Conservation (phyloP, 176 grass and related monocot genomes). For the Tuctoria greenei region DNA sequence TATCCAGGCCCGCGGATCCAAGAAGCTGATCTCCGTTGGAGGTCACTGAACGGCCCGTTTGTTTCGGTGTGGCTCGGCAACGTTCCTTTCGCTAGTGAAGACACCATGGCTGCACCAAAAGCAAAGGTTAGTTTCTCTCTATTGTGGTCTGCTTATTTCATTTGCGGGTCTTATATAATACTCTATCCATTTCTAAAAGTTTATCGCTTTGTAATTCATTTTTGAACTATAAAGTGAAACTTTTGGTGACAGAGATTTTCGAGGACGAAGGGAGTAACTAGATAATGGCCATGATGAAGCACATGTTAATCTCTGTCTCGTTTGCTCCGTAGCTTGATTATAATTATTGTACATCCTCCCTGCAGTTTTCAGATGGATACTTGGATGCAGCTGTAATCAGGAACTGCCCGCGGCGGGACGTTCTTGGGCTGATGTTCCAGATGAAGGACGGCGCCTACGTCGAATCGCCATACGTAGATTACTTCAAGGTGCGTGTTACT, state of each 20-base stretch:
- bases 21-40: conserved; percentile 58
- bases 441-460: conserved; percentile 72
- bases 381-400: conserved; percentile 81
- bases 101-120: conserved; percentile 76
- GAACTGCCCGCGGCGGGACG: conserved; percentile 69
- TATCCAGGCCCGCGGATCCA: conserved; percentile 57
- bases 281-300: background rate
- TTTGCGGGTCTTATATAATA: too few species aligned
- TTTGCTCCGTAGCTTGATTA: background rate
- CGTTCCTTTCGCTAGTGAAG: conserved; percentile 70
- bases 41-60: conserved; percentile 82
- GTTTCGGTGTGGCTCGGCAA: conserved; percentile 83
- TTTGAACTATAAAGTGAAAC: too few species aligned
- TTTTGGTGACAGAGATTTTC: too few species aligned
- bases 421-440: conserved; percentile 57
- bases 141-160: background rate
- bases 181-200: too few species aligned
- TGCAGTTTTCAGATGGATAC: conserved; percentile 96
- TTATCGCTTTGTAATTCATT: too few species aligned
- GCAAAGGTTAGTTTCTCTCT: conserved; percentile 55
- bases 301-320: background rate
- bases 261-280: too few species aligned
- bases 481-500: conserved; percentile 67
- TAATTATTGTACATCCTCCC: background rate
- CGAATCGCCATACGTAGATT: conserved; percentile 69